Evolutionary conservation across 2,329 filamentous ascomycete species (phyloP), one percentile per base, ranked within the genome.

Genomic region (Corniculantispora saksenae): DNA sequence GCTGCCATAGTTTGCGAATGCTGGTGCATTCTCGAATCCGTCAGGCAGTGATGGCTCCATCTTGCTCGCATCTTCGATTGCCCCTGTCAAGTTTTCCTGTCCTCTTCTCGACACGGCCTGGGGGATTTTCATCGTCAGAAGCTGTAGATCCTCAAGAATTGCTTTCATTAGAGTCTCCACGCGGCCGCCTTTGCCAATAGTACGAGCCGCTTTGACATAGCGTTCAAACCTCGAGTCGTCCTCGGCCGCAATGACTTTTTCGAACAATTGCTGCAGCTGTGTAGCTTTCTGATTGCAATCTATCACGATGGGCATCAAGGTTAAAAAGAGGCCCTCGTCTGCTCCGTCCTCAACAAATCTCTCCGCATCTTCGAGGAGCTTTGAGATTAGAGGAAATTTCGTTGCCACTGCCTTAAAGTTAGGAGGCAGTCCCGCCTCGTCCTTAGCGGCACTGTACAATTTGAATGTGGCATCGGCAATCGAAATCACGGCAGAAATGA

Each of bases 401-500:
- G 25, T 56, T 4, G 68, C 68, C 25, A 72, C 70, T 23, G 70
- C 67, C 21, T 68, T 69, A 64, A 75, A 76, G 10, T 69, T 64
- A 13, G 69, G 55, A 7, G 72, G 72, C 15, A 72, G 70, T 43
- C 71, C 72, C 12, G 68, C 21, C 19, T 67, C 65, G 38, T 73
- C 66, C 7, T 63, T 47, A 29, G 66, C 66, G 21, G 72, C 69
- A 15, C 70, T 67, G 66, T 71, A 71, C 43, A 75, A 48, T 51
- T 71, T 66, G 54, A 73, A 67, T 2, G 69, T 66, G 13, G 63
- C 69, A 40, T 74, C 72, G 61, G 74, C 63, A 55, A 74, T 71
- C 1, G 69, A 23, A 56, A 75, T 73, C 27, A 74, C 70, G 15
- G 69, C 70, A 3, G 70, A 70, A 23, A 75, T 70, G 3, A 75